These are phyloP conservation scores for Boletus semigastroideus DNA, from an alignment of 1,284 basidiomycete genomes.

Conservation along the genomic window DNA sequence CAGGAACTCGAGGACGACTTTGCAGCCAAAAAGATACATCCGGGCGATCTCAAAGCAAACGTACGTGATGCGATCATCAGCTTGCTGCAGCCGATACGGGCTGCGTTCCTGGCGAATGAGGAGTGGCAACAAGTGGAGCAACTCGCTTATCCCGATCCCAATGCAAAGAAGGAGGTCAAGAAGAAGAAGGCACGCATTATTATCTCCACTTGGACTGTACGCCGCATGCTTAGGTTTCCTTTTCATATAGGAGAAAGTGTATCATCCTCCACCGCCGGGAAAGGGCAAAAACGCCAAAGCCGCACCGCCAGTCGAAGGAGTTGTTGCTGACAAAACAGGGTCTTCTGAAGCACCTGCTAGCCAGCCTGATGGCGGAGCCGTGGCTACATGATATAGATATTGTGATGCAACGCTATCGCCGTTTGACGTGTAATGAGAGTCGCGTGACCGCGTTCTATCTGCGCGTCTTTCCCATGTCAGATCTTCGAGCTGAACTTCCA, in stretches of 20 bases:
- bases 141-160: slow-evolving; percentile 83
- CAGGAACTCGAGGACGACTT: slow-evolving; percentile 78
- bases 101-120: slow-evolving; percentile 70
- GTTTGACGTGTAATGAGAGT: slow-evolving; percentile 1
- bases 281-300: slow-evolving; percentile 57
- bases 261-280: slow-evolving; percentile 76
- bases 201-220: neutral
- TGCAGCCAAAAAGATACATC: slow-evolving; percentile 75
- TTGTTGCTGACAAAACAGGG: neutral
- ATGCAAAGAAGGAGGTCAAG: slow-evolving; percentile 59
- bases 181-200: slow-evolving; percentile 54
- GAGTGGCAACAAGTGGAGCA: slow-evolving; percentile 83
- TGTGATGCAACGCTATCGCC: neutral
- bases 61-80: slow-evolving; percentile 78
- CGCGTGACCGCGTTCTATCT: slow-evolving; percentile 9
- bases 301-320: slow-evolving; percentile 6
- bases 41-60: slow-evolving; percentile 85
- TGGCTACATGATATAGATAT: neutral
- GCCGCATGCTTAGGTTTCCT: neutral
- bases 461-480: neutral
- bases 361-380: slow-evolving; percentile 12
- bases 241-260: slow-evolving; percentile 60
- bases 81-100: slow-evolving; percentile 83
- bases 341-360: neutral
- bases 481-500: neutral